These are phyloP conservation scores for Diaporthe australafricana DNA, from an alignment of 2,329 filamentous ascomycete genomes.

Conservation along the genomic window DNA sequence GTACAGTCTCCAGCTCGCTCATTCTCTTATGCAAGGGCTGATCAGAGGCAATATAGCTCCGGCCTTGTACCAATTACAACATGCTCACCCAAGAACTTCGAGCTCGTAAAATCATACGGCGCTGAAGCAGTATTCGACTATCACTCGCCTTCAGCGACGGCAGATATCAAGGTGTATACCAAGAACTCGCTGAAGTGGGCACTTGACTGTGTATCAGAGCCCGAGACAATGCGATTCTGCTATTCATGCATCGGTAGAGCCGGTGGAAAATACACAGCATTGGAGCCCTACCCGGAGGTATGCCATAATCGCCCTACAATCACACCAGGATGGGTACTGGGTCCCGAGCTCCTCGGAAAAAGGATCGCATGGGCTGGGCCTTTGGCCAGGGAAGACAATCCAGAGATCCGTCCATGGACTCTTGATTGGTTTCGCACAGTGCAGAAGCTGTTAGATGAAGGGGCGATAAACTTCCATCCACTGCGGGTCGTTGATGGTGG, in stretches of 20 bases:
- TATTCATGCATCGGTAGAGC: slow-evolving; percentile 48
- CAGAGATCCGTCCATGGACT: too few relatives aligned
- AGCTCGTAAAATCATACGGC: slow-evolving; percentile 50
- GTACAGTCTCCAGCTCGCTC: too few relatives aligned
- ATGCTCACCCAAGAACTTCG: slow-evolving; percentile 45
- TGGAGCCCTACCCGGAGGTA: slow-evolving; percentile 2
- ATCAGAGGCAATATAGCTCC: too few relatives aligned
- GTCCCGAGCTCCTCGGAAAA: too few relatives aligned
- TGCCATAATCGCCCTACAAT: too few relatives aligned
- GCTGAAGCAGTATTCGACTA: slow-evolving; percentile 55
- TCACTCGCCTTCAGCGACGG: slow-evolving; percentile 30
- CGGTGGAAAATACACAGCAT: slow-evolving; percentile 41
- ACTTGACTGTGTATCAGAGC: slow-evolving; percentile 51
- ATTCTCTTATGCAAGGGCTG: too few relatives aligned
- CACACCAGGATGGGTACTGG: too few relatives aligned
- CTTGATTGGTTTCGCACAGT: neutral
- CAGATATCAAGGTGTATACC: slow-evolving; percentile 50
- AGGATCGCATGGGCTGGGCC: too few relatives aligned
- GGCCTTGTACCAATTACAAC: too few relatives aligned
- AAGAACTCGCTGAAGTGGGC: slow-evolving; percentile 48
- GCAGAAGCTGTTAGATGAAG: slow-evolving; percentile 30
- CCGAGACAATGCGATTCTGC: slow-evolving; percentile 48
- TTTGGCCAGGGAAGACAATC: too few relatives aligned
- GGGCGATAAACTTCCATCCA: slow-evolving; percentile 12
- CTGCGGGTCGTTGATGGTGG: slow-evolving; percentile 15